Conservation (phyloP, 2,329 filamentous ascomycete genomes). For the Corniculantispora saksenae region DNA sequence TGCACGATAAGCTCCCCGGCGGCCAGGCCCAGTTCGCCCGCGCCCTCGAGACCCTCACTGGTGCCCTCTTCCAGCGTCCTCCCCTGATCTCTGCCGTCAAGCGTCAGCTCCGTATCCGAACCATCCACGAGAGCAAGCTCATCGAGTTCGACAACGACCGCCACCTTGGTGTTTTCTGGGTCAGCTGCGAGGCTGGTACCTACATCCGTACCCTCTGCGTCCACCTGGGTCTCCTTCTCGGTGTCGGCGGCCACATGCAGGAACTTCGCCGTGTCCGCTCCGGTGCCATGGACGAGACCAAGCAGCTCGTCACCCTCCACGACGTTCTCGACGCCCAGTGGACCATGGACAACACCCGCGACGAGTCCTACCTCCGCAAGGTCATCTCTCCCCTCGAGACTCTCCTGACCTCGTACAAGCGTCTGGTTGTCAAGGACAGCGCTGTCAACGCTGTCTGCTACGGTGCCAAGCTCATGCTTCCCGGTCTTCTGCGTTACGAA, state of each 20-base stretch:
- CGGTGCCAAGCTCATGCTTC: slow-evolving; percentile 98
- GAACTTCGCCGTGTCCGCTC: slow-evolving; percentile 91
- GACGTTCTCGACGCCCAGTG: slow-evolving; percentile 88
- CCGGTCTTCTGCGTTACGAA: slow-evolving; percentile 90
- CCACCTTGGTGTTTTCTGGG: slow-evolving; percentile 98
- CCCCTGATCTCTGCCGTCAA: slow-evolving; percentile 98
- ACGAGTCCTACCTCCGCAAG: slow-evolving; percentile 87
- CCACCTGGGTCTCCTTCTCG: slow-evolving; percentile 73
- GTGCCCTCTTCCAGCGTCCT: slow-evolving; percentile 87
- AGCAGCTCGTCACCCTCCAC: slow-evolving; percentile 89
- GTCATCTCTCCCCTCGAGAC: slow-evolving; percentile 94
- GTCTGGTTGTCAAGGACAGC: slow-evolving; percentile 87
- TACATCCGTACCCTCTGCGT: slow-evolving; percentile 99
- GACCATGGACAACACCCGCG: slow-evolving; percentile 91
- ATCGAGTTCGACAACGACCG: slow-evolving; percentile 98
- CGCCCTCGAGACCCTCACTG: slow-evolving; percentile 92
- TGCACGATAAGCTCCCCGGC: slow-evolving; percentile 93
- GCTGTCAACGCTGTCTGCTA: slow-evolving; percentile 95
- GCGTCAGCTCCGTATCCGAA: slow-evolving; percentile 96
- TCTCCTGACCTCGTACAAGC: slow-evolving; percentile 89
- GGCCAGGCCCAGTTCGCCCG: slow-evolving; percentile 91
- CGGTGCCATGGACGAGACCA: slow-evolving; percentile 91
- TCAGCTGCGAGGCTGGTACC: slow-evolving; percentile 94
- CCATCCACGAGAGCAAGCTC: slow-evolving; percentile 95
- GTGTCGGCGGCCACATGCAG: slow-evolving; percentile 97